Evolutionary conservation across 2,329 filamentous ascomycete genomes (phyloP).

Genomic region (Aspergillus sp.): DNA sequence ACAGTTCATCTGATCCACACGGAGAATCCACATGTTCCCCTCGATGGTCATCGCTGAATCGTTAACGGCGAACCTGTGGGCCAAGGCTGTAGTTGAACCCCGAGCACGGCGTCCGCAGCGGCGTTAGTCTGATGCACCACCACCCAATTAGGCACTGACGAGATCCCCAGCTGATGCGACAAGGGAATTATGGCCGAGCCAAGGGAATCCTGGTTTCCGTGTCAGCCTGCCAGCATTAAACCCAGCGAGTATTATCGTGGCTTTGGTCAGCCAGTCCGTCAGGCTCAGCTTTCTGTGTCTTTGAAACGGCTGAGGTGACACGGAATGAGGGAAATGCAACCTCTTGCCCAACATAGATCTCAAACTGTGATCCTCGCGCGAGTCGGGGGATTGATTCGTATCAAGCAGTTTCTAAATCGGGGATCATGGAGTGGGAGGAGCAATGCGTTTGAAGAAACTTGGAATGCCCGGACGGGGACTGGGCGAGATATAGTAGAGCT

Average conservation of each 20-base stretch:
- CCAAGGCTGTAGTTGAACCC: neutral
- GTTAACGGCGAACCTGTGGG: neutral
- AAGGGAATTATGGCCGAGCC: neutral
- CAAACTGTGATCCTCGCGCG: neutral
- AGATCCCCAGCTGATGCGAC: neutral
- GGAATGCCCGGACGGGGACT: neutral
- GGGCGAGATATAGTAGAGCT: neutral
- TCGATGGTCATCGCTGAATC: neutral
- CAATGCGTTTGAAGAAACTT: neutral
- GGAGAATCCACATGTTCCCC: neutral
- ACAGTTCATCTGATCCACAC: neutral
- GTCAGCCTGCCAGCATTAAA: neutral
- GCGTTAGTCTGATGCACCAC: neutral
- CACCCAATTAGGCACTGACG: neutral
- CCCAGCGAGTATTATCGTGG: slow-evolving; percentile 1
- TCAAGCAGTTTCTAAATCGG: neutral
- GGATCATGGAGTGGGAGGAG: neutral
- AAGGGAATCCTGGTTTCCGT: neutral
- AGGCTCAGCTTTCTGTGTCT: neutral
- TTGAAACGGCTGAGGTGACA: slow-evolving; percentile 6
- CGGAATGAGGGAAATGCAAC: neutral
- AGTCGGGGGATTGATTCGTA: neutral
- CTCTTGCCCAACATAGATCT: neutral
- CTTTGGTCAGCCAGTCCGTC: neutral
- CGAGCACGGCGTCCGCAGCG: slow-evolving; percentile 4